Base-by-base conservation (phyloP, 345 rosid genomes). In the Barbarea vulgaris region DNA sequence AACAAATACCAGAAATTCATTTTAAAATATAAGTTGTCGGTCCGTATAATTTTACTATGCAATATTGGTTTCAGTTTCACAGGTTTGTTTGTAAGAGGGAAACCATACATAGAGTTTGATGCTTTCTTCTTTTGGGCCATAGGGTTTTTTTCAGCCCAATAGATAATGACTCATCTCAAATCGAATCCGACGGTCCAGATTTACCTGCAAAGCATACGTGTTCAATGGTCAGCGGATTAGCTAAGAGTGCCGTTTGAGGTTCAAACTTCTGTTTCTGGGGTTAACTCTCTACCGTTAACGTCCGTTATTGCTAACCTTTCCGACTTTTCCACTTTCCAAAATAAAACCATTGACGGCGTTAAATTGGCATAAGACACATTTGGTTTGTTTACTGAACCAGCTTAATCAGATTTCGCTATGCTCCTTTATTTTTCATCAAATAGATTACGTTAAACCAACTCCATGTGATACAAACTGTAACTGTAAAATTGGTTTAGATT, bases 191-290 rank as follows among this genome's bases (percentile, higher is more conserved):
- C 67, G 68, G 73, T 48, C 54, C 24, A 74, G 54, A 67, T 9
- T 58, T 10, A 10, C 36, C 19, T 25, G 1, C 14, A 44, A 11
- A 61, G 41, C 27, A 25, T 67, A 75, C 65, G 71, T 55, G 71
- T 64, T 14, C 5, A 5, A 31, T 64, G 17, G 47, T 56, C 65
- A 74, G 36, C 66, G 78, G 58, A 46, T 46, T 27, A 24, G 36
- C 71, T 30, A 44, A 57, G 59, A 30, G 68, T 67, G 69, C 79
- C 79, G 74, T 75, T 75, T 75, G 63, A 75, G 51, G 69, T 68
- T 68, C 61, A 70, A 77, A 70, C 71, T 36, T 77, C 54, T 63
- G 64, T 68, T 39, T 19, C 48, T 61, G 15, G 68, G n/a, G 68
- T 68, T 50, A 68, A 69, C 50, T 24, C 52, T 69, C 36, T 22